Conservation (phyloP, 208 protist genomes). For the Zelonia costaricensis region DNA sequence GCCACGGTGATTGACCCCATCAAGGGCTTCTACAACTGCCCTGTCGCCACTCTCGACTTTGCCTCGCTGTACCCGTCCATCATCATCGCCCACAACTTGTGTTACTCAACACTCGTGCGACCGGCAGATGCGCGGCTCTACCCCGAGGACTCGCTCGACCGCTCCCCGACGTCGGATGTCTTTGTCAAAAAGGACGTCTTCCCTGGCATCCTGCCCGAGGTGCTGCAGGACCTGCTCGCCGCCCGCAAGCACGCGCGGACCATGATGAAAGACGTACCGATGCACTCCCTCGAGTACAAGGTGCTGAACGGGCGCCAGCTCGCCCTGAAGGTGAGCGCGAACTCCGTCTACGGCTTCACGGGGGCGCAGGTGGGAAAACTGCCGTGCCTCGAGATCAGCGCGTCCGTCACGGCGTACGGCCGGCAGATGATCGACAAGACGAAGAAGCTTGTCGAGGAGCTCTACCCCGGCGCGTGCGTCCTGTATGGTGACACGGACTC, state of each 20-base stretch:
- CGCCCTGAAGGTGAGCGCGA: slow-evolving; percentile 99
- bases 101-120: slow-evolving; percentile 96
- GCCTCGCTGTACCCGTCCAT: slow-evolving; percentile 99
- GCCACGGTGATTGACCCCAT: slow-evolving; percentile 99
- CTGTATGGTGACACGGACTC: slow-evolving; percentile 99
- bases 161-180: slow-evolving; percentile 68
- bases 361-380: slow-evolving; percentile 98
- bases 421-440: slow-evolving; percentile 99
- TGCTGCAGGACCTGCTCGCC: slow-evolving; percentile 82
- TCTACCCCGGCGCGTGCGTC: slow-evolving; percentile 98
- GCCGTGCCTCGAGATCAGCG: slow-evolving; percentile 97
- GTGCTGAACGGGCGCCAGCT: slow-evolving; percentile 98
- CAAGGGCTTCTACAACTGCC: slow-evolving; percentile 97
- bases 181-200: slow-evolving; percentile 84
- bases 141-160: slow-evolving; percentile 70
- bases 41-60: slow-evolving; percentile 99
- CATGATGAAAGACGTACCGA: slow-evolving; percentile 85
- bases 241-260: slow-evolving; percentile 73
- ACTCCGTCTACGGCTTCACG: slow-evolving; percentile 99
- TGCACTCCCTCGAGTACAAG: slow-evolving; percentile 85
- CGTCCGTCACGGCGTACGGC: slow-evolving; percentile 97
- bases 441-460: slow-evolving; percentile 90
- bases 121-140: slow-evolving; percentile 83
- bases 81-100: slow-evolving; percentile 99
- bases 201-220: slow-evolving; percentile 83